Base-by-base conservation (phyloP, 148 eudicot genomes). In the Euryodendron excelsum region DNA sequence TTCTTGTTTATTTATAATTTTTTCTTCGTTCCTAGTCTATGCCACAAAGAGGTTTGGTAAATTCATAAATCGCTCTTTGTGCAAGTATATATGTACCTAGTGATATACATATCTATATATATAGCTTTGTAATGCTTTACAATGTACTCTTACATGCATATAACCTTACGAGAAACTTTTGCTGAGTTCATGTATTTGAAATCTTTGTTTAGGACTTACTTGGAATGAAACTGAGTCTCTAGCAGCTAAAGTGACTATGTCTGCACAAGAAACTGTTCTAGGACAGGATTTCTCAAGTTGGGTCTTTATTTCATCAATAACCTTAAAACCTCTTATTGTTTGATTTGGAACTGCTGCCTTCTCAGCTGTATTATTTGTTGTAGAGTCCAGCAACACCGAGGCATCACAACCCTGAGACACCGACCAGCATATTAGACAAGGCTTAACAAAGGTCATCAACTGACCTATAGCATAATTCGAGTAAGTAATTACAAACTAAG, bases 171-270 rank as follows among this genome's bases (percentile, higher is more conserved):
- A 10, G 17, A 13, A 13, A 50, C 3, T 41, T 41, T 3, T 41
- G 56, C 1, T 50, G 17, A 50, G 14, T 3, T 3, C 14, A 50
- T n/a, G n/a, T 17, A 3, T 50, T 13, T 50, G 1, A 50, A 56
- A 20, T 21, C 10, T 56, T 12, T 56, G 25, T 20, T 8, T 2
- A 30, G 12, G 15, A 31, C 79, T 77, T 84, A 89, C 92, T 69
- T 72, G 87, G 44, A 76, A 85, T 27, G 90, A 89, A 60, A 89
- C 88, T 0, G 90, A 67, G 41, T 89, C 92, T 47, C 86, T 68
- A 27, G 92, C 84, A 52, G 90, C 82, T 39, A 89, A 80, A 6
- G 90, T 78, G 1, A 89, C 20, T 30, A 89, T 77, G 61, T 89
- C 92, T 6, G 92, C 84, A 76, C 92, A 89, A 0, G 92, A 87